Conservation (phyloP, 768 basidiomycete genomes). For the Mycena galericulata region DNA sequence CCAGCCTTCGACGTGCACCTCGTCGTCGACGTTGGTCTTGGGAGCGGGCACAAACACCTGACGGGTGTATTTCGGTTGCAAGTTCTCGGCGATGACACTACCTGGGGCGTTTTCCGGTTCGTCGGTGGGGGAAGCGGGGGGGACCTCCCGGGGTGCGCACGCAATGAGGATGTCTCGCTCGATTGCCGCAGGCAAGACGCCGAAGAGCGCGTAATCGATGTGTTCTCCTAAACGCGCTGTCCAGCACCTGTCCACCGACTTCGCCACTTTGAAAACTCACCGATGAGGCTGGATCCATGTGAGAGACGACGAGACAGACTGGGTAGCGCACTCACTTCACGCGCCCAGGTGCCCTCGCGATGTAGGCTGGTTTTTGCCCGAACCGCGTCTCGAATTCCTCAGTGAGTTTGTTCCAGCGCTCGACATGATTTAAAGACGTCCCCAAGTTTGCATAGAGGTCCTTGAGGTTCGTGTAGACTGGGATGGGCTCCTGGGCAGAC, state of each 20-base stretch:
- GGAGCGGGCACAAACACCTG: constrained; percentile 69
- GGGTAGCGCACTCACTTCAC: constrained; percentile 68
- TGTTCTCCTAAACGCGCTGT: constrained; percentile 71
- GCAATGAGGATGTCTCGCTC: constrained; percentile 89
- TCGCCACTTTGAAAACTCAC: constrained; percentile 41
- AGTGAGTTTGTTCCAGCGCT: constrained; percentile 71
- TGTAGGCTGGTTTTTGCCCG: constrained; percentile 74
- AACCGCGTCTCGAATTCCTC: constrained; percentile 73
- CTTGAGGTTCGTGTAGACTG: constrained; percentile 68
- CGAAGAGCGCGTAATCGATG: constrained; percentile 87
- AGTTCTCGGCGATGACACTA: constrained; percentile 71
- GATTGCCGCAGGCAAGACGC: constrained; percentile 87
- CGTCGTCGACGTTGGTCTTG: constrained; percentile 47
- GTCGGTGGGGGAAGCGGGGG: constrained; percentile 34
- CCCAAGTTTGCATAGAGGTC: constrained; percentile 67
- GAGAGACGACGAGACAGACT: not conserved
- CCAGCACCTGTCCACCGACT: not conserved
- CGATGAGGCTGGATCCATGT: constrained; percentile 53
- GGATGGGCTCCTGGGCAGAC: constrained; percentile 70
- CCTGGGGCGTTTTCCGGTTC: constrained; percentile 55
- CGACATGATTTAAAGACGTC: constrained; percentile 66
- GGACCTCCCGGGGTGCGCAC: constrained; percentile 60
- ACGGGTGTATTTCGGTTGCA: constrained; percentile 68
- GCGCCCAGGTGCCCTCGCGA: constrained; percentile 83
- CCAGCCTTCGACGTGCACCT: constrained; percentile 68